Evolutionary conservation across 2,329 filamentous ascomycete genomes (phyloP), one percentile per base, ranked within the genome.

Genomic region (Ascochyta pisi): DNA sequence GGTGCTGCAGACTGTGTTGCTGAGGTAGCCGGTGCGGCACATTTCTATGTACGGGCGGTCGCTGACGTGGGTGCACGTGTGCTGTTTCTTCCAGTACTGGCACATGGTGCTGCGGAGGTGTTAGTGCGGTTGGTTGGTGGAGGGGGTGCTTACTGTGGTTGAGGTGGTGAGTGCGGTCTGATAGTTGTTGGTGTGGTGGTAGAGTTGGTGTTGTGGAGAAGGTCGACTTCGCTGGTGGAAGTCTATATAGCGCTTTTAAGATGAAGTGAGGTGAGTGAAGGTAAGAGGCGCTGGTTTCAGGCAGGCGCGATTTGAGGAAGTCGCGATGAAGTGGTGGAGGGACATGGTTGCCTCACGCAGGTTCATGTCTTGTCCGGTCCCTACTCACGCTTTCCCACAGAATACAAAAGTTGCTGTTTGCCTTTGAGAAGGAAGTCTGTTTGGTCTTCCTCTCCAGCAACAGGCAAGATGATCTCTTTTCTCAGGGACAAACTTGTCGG

Each of bases 61-160:
- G 1, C 56, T 60, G 45, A 45, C 34, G 57, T 68, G 60, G 3
- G 40, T 50, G 54, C 67, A 69, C 3, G 63, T 67, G 46, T 68
- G 64, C 7, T 48, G 37, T 31, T 69, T 69, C 39, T 60, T 67
- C 64, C 65, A 67, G 60, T 67, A 68, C 22, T 50, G 52, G 48
- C 67, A 69, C 67, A 69, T 69, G 37, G 6, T 60, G 42, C n/a
- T 48, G 39, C 26, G 23, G 12, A 38, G 19, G 10, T 16, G 27
- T 49, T 8, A 52, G 50, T 35, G 31, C 7, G 1, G 9, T 19
- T 19, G 19, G 19, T 19, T 7, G 27, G 27, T 10, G 27, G 1
- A 12, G 9, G 27, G 9, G 31, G 13, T 38, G 19, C n/a, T 15
- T 22, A 22, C 35, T 38, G 9, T 22, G n/a, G 35, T 19, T 3